Percentiles rank a stretch among this genome's conserved stretches.
Conservation (phyloP, 805 yeast genomes). For the Nakazawaea laoshanensis region DNA sequence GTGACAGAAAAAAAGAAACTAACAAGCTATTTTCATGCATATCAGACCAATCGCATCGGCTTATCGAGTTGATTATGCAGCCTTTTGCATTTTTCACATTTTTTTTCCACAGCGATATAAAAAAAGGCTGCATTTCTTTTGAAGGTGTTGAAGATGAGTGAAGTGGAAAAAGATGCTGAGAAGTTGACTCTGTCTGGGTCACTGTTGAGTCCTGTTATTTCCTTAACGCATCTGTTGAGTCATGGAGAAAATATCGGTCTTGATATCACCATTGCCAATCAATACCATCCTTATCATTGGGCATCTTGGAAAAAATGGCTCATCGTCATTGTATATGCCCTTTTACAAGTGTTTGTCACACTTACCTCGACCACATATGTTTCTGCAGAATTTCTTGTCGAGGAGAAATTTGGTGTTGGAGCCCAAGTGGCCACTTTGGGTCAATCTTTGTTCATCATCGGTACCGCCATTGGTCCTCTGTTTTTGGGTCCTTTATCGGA, state of each 20-base stretch:
- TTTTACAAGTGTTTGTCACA: constrained; percentile 21
- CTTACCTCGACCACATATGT: constrained; percentile 25
- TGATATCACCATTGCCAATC: constrained; percentile 16
- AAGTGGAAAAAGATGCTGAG: neutral
- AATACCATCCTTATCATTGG: constrained; percentile 26
- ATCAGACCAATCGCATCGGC: too few species aligned
- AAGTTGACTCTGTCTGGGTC: neutral
- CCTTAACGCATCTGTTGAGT: constrained; percentile 8
- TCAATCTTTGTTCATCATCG: constrained; percentile 26
- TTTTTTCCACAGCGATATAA: too few species aligned
- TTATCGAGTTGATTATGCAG: too few species aligned
- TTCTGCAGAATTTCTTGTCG: constrained; percentile 20
- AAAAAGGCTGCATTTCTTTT: too few species aligned
- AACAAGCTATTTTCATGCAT: too few species aligned
- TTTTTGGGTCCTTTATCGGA: constrained; percentile 27
- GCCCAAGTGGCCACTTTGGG: constrained; percentile 26
- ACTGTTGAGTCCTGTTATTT: constrained; percentile 5
- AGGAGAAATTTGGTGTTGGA: constrained; percentile 17
- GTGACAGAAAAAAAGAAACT: too few species aligned
- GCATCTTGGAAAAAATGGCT: constrained; percentile 16
- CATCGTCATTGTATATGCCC: constrained; percentile 19
- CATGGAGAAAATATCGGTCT: constrained; percentile 9
- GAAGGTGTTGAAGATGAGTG: too few species aligned
- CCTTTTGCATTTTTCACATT: too few species aligned
- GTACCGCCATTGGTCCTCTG: constrained; percentile 27